A percentile compares a stretch with the other conserved stretches of the same genome.
Evolutionary conservation across 306 rosid species (phyloP).

Genomic region (Cicer bijugum): DNA sequence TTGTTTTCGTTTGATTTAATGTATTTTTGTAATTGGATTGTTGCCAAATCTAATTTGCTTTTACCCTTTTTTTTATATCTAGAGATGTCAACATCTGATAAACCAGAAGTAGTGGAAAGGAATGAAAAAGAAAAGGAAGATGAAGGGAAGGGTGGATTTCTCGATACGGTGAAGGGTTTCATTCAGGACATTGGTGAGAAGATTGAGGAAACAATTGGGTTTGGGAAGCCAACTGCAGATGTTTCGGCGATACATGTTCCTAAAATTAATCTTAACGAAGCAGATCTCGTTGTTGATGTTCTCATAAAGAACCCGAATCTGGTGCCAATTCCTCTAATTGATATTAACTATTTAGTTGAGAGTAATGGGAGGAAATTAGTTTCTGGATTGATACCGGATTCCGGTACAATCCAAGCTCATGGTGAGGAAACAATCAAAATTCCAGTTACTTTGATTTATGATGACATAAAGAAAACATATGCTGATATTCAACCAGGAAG

Average conservation of each 20-base stretch:
- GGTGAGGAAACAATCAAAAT: slow-evolving; percentile 79
- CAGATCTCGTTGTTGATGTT: slow-evolving; percentile 71
- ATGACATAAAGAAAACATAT: slow-evolving; percentile 72
- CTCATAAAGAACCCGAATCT: slow-evolving; percentile 81
- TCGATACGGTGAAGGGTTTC: slow-evolving; percentile 72
- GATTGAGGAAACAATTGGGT: slow-evolving; percentile 71
- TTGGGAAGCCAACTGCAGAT: slow-evolving; percentile 86
- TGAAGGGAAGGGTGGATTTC: slow-evolving; percentile 64
- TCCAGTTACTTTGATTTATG: slow-evolving; percentile 65
- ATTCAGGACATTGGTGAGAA: slow-evolving; percentile 79
- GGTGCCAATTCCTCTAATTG: slow-evolving; percentile 75
- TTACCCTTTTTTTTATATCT: not conserved
- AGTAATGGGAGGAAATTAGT: slow-evolving; percentile 79
- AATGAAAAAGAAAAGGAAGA: slow-evolving; percentile 53
- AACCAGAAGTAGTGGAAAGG: slow-evolving; percentile 58
- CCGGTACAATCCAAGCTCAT: slow-evolving; percentile 78
- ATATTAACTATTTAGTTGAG: slow-evolving; percentile 75
- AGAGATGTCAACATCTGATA: slow-evolving; percentile 59
- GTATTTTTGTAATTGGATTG: slow-evolving; percentile 4
- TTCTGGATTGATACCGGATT: slow-evolving; percentile 83
- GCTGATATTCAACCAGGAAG: slow-evolving; percentile 71
- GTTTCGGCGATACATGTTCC: slow-evolving; percentile 67
- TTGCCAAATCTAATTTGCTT: slow-evolving; percentile 27
- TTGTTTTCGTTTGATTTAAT: slow-evolving; percentile 13
- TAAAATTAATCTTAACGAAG: slow-evolving; percentile 65